Base-by-base conservation (phyloP, 2,329 filamentous ascomycete genomes). In the Pyricularia pennisetigena region DNA sequence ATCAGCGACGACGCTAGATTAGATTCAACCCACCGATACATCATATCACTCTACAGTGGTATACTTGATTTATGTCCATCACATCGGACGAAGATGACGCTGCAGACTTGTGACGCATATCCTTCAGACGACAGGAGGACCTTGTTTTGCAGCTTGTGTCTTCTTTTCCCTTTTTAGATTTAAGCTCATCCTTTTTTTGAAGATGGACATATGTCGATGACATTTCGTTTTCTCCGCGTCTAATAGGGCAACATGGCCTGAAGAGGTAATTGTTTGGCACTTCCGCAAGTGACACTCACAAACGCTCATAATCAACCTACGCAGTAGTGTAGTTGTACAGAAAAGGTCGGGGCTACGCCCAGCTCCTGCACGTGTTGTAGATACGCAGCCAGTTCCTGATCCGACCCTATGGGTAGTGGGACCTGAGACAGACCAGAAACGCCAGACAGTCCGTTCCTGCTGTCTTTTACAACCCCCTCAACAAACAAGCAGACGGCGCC, bases 301-400 rank as follows among this genome's bases (percentile, higher is more conserved):
- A 59, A 14, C 24, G 24, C 26, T 29, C 23, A 29, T 28, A 4
- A 23, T 61, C 24, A 62, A 28, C 23, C 59, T 28, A 67, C 59
- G 20, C 59, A 32, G 10, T 67, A 67, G 28, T 64, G 32, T 35
- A 76, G 57, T 68, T 80, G 78, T 16, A 83, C 79, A 63, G 74
- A 76, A 71, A 83, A 83, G 9, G 78, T 81, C 7, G 81, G 79
- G 41, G 81, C 76, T 26, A 72, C 73, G 14, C 74, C 80, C 77
- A 54, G 79, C 62, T 35, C 82, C 71, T 85, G 79, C 29, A 89
- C 81, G 74, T 91, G 89, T 64, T 84, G 82, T 71, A 95, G 77
- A 77, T 94, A 94, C 0, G 88, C 89, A 69, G 84, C 84, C 70
- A 95, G 76, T 78, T 94, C 90, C 70, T 87, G 85, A 72, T 94